Conservation (phyloP, 2,329 filamentous ascomycete species). For the Dothiorella sarmentorum region DNA sequence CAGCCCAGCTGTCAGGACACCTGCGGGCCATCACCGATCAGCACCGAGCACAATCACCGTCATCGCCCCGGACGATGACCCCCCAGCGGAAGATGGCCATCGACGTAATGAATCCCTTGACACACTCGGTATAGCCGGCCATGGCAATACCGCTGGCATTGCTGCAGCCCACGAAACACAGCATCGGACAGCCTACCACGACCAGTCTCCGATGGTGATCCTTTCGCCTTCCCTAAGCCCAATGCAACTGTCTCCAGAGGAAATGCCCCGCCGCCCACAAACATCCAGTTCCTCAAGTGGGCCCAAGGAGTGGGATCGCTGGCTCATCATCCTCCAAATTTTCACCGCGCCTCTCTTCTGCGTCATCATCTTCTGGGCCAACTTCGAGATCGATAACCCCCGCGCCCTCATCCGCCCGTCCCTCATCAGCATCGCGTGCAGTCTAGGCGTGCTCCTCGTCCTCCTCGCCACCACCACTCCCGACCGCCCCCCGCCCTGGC, state of each 20-base stretch:
- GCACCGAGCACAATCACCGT: conserved; percentile 18
- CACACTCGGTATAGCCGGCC: not conserved
- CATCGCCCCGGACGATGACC: conserved; percentile 14
- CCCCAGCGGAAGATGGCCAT: not conserved
- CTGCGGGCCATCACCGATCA: not conserved
- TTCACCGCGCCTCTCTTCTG: conserved; percentile 86
- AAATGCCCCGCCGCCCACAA: conserved; percentile 25
- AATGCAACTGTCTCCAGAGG: conserved; percentile 35
- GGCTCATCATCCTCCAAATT: conserved; percentile 81
- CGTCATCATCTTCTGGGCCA: conserved; percentile 71
- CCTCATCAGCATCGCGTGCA: conserved; percentile 48
- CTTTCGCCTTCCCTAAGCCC: conserved; percentile 33
- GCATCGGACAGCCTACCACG: conserved; percentile 5
- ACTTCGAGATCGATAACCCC: conserved; percentile 56
- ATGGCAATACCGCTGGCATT: conserved; percentile 3
- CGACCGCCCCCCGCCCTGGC: conserved; percentile 65
- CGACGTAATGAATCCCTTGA: not conserved
- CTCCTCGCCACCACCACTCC: conserved; percentile 68
- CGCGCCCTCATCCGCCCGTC: conserved; percentile 57
- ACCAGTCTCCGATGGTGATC: conserved; percentile 18
- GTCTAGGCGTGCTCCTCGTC: conserved; percentile 62
- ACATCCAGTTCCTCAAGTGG: conserved; percentile 21
- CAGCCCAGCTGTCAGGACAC: not conserved
- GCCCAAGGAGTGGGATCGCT: conserved; percentile 73
- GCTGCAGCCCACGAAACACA: conserved; percentile 9